These are phyloP conservation scores for Boletus rubropictus DNA, from an alignment of 768 basidiomycete species.

Conservation along the genomic window DNA sequence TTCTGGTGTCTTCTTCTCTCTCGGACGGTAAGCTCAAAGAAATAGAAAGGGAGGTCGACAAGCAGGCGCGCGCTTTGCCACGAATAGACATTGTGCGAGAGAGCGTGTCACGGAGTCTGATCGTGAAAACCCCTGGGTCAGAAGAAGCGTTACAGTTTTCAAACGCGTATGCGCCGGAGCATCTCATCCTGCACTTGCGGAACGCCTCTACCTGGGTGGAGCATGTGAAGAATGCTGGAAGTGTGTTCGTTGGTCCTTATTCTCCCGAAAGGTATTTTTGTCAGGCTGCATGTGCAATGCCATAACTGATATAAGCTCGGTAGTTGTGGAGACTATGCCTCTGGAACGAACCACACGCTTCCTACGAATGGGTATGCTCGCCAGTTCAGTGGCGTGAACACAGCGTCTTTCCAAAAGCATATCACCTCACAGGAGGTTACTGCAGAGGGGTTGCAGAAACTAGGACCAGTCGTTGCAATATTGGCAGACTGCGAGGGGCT, in stretches of 20 bases:
- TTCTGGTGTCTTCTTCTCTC: slow-evolving; percentile 78
- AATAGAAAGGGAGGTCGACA: slow-evolving; percentile 82
- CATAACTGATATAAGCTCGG: slow-evolving; percentile 6
- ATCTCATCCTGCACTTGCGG: slow-evolving; percentile 86
- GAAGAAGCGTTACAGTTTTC: slow-evolving; percentile 83
- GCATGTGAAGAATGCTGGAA: slow-evolving; percentile 85
- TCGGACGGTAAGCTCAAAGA: slow-evolving; percentile 53
- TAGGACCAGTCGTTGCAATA: slow-evolving; percentile 86
- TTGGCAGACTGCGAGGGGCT: slow-evolving; percentile 94
- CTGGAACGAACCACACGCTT: slow-evolving; percentile 97
- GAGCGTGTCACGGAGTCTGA: slow-evolving; percentile 86
- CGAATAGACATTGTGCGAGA: slow-evolving; percentile 87
- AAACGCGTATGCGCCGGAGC: slow-evolving; percentile 98
- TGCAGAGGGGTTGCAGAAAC: slow-evolving; percentile 58
- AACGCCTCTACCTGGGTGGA: slow-evolving; percentile 61
- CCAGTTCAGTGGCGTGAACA: slow-evolving; percentile 98
- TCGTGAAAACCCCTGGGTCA: slow-evolving; percentile 62
- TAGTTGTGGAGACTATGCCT: slow-evolving; percentile 98
- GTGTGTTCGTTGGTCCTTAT: slow-evolving; percentile 91
- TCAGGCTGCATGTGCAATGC: not conserved
- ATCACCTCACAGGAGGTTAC: slow-evolving; percentile 96
- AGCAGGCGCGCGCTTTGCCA: slow-evolving; percentile 78
- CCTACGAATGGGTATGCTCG: slow-evolving; percentile 96
- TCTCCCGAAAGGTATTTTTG: slow-evolving; percentile 85
- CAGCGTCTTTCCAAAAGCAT: slow-evolving; percentile 95